Conservation (phyloP, 805 yeast species). For the Komagataella pseudopastoris region DNA sequence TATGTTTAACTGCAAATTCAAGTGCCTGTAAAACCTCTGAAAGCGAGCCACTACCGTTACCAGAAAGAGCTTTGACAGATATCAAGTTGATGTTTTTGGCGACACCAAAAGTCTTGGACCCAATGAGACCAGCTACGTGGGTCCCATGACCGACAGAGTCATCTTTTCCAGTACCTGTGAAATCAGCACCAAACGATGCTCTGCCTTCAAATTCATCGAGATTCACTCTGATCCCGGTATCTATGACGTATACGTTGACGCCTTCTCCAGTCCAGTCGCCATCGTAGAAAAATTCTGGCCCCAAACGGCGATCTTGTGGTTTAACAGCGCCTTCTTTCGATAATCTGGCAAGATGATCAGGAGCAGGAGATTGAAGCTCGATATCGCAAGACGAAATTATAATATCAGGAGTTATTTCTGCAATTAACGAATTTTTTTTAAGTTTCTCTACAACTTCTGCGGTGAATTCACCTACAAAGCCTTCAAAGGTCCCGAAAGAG, state of each 20-base stretch:
- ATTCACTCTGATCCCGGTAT: constrained; percentile 60
- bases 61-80: constrained; percentile 65
- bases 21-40: constrained; percentile 53
- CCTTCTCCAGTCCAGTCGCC: constrained; percentile 34
- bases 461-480: constrained; percentile 52
- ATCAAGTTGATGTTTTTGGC: constrained; percentile 55
- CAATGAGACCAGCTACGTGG: constrained; percentile 84
- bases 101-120: constrained; percentile 70
- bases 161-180: constrained; percentile 37
- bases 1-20: constrained; percentile 55
- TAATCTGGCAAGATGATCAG: constrained; percentile 45
- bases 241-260: constrained; percentile 67
- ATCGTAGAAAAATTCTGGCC: constrained; percentile 34
- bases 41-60: constrained; percentile 56
- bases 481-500: constrained; percentile 60
- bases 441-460: constrained; percentile 31
- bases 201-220: constrained; percentile 58
- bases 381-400: constrained; percentile 40
- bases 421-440: constrained; percentile 45
- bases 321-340: constrained; percentile 29
- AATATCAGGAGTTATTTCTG: constrained; percentile 58
- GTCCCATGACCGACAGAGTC: constrained; percentile 87
- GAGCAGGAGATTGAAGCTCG: constrained; percentile 24
- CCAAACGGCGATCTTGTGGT: constrained; percentile 8
- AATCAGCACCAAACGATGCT: constrained; percentile 44